phyloP scores from a whole-genome alignment of 2,329 filamentous ascomycete species.

The Sporothrix euskadiensis region DNA sequence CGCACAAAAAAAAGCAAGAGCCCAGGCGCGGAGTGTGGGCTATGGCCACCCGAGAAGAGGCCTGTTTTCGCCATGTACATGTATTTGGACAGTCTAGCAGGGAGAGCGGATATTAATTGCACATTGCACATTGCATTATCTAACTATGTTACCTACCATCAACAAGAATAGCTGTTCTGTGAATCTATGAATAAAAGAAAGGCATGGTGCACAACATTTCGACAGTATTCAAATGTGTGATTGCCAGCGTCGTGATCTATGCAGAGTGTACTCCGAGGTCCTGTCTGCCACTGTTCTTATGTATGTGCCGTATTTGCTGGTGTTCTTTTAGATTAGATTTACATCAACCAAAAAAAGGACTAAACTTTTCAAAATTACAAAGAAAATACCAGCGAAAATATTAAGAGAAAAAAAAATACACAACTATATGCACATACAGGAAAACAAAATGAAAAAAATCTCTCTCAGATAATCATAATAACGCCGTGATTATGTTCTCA shows the following conservation, averaged over 20 bases:
- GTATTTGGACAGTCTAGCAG: constrained; percentile 19
- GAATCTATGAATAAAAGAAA: not conserved
- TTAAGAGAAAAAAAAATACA: no score
- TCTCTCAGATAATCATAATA: no score
- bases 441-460: not conserved
- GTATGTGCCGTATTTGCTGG: no score
- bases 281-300: no score
- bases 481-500: not conserved
- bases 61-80: constrained; percentile 21
- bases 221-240: not conserved
- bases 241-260: not conserved
- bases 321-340: no score
- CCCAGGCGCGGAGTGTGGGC: not conserved
- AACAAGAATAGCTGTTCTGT: not conserved
- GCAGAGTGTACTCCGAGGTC: no score
- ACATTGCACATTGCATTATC: not conserved
- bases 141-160: not conserved
- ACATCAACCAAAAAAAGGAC: no score
- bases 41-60: constrained; percentile 2
- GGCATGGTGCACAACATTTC: not conserved
- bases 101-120: constrained; percentile 11
- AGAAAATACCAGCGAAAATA: no score
- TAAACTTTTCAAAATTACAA: no score
- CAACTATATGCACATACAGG: no score
- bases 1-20: constrained; percentile 2